Evolutionary conservation across 805 yeast species (phyloP).

Genomic region (Metschnikowia aberdeeniae): DNA sequence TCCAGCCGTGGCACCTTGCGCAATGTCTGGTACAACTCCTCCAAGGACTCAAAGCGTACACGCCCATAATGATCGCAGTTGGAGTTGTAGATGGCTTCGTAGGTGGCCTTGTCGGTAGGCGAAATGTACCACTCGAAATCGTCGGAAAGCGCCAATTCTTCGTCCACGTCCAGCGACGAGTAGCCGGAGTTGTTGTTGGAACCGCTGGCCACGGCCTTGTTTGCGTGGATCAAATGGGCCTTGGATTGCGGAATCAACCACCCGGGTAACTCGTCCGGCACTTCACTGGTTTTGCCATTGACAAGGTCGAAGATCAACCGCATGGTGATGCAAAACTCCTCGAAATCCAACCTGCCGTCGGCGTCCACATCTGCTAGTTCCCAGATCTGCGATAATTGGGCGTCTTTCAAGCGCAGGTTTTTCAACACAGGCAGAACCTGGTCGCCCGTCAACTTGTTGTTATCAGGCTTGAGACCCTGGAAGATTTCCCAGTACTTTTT

Average conservation of each 20-base stretch:
- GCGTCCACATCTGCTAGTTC: constrained; percentile 45
- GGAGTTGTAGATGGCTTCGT: constrained; percentile 71
- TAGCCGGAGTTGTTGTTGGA: constrained; percentile 21
- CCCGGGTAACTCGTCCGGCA: constrained; percentile 75
- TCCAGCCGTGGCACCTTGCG: constrained; percentile 77
- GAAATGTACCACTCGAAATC: constrained; percentile 96
- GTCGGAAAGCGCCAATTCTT: constrained; percentile 53
- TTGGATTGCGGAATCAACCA: constrained; percentile 94
- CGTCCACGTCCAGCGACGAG: constrained; percentile 50
- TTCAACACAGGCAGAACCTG: constrained; percentile 81
- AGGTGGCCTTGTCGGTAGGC: constrained; percentile 75
- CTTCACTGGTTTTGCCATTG: constrained; percentile 53
- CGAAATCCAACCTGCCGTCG: constrained; percentile 69
- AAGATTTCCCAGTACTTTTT: constrained; percentile 98
- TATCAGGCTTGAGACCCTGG: constrained; percentile 78
- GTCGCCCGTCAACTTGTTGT: constrained; percentile 78
- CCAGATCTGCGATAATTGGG: constrained; percentile 83
- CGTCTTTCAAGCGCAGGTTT: constrained; percentile 48
- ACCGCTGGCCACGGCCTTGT: constrained; percentile 51
- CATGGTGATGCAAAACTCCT: constrained; percentile 98
- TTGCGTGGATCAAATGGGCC: constrained; percentile 80
- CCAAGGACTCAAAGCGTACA: constrained; percentile 66
- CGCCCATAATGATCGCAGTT: constrained; percentile 78
- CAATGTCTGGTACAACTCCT: constrained; percentile 65
- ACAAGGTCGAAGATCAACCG: constrained; percentile 87